Base-by-base conservation (phyloP, 768 basidiomycete species). In the Boletus tylopilopsis region DNA sequence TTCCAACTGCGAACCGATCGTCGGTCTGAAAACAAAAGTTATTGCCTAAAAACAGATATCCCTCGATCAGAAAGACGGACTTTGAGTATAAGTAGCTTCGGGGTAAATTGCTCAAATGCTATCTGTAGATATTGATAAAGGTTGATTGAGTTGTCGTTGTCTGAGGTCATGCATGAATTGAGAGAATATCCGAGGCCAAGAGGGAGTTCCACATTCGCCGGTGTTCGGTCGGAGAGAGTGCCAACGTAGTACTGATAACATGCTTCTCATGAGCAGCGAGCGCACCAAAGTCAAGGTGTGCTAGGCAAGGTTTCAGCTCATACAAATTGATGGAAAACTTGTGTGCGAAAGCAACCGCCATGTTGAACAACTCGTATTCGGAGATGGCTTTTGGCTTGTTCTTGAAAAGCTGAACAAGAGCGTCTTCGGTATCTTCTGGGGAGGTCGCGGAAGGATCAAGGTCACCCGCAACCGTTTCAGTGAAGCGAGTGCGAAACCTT, bases 131-230 rank as follows among this genome's bases (percentile, higher is more conserved):
- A 85, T 41, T 0, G 76, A 71, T 47, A 83, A 74, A 9, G 81
- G 80, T 2, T 72, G 74, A 33, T 73, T 65, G 10, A 86, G 69
- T 6, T 75, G 67, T 19, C 78, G 69, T 38, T 78, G 73, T 46
- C 74, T 74, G 12, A 87, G 62, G 55, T 85, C 82, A 22, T 68
- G 59, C 4, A 64, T 68, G 59, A 3, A 64, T 57, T 0, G 70
- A 74, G 46, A 87, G 61, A 22, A 85, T 80, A 49, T 84, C 80
- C 0, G 84, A 86, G 2, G 75, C 74, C 49, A 81, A 59, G 5
- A 86, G 68, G 2, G 82, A 84, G 55, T 85, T 85, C 81, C 82
- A 87, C 37, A 85, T 66, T 35, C 74, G 71, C 2, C 76, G 70
- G 56, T 80, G 69, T 18, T 76, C 70, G 6, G 70, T 61, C 3